Percentiles rank a stretch among this genome's conserved stretches.
Conservation (phyloP, 2,329 filamentous ascomycete genomes). For the Fusarium sp. region DNA sequence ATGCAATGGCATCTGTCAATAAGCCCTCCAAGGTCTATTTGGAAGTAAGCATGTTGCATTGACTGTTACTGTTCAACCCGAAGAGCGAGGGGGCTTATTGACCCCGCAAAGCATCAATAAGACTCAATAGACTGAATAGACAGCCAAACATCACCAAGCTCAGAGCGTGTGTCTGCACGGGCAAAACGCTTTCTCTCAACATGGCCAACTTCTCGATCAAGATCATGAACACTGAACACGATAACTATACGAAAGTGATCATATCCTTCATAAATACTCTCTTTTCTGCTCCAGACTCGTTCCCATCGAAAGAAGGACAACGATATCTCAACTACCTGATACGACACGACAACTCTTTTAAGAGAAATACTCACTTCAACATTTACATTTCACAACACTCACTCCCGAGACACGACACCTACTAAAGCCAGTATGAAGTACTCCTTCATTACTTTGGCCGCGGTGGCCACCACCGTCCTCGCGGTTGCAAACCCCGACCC, state of each 20-base stretch:
- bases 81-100: slow-evolving; percentile 30
- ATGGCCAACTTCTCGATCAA: background rate
- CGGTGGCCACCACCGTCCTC: slow-evolving; percentile 30
- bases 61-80: background rate
- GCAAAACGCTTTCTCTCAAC: background rate
- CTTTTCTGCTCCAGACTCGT: slow-evolving; percentile 39
- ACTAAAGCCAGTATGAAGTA: slow-evolving; percentile 43
- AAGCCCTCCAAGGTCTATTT: slow-evolving; percentile 23
- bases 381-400: slow-evolving; percentile 12
- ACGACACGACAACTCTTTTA: slow-evolving; percentile 35
- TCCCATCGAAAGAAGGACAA: slow-evolving; percentile 38
- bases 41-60: background rate
- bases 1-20: slow-evolving; percentile 7
- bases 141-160: slow-evolving; percentile 5
- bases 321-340: slow-evolving; percentile 30
- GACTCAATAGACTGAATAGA: slow-evolving; percentile 27
- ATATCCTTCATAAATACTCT: slow-evolving; percentile 3
- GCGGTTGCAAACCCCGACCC: slow-evolving; percentile 12
- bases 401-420: slow-evolving; percentile 6
- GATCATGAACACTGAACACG: slow-evolving; percentile 7
- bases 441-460: slow-evolving; percentile 41
- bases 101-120: slow-evolving; percentile 27
- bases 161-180: slow-evolving; percentile 1
- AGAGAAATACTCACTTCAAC: slow-evolving; percentile 29
- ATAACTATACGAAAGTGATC: slow-evolving; percentile 35